Base-by-base conservation (phyloP, 805 yeast species). In the Torulaspora indica region DNA sequence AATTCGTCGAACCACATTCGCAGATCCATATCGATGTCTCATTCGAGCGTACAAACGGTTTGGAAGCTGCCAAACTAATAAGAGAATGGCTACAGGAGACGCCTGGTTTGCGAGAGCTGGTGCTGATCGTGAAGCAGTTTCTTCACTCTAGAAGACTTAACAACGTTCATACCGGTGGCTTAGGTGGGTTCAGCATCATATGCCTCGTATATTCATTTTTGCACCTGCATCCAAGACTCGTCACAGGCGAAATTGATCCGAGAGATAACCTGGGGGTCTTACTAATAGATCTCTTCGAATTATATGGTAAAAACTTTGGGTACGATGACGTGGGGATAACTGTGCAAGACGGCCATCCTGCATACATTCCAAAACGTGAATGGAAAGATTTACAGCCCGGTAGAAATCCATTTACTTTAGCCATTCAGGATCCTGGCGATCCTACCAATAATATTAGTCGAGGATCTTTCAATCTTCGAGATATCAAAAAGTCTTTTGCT, bases 141-240 rank as follows among this genome's bases (percentile, higher is more conserved):
- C 71, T 91, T 37, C 72, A 88, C 23, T 78, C 86, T 1, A 73
- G 97, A 56, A 78, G 75, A 49, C 69, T 91, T 49, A 88, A 90
- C 58, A 85, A 87, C 50, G 98, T 91, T 12, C 95, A 85, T 55
- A 81, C 81, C 24, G 98, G 98, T 42, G 98, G 98, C 0, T 68
- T 91, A 5, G 98, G 98, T 32, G 98, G 98, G 0, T 90, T 83
- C 61, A 79, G 96, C 5, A 85, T 87, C n/a, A 87, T 90, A 34
- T 88, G 96, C 57, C 61, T 93, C 59, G 87, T 85, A 17, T 81
- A 82, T 56, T 82, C 95, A 17, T 90, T 91, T 58, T 64, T 91
- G 49, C 75, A 72, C 52, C 67, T 85, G 43, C 98, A 91, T 62
- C 96, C 96, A 17, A 73, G 88, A 53, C 58, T 88, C 9, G 63